Evolutionary conservation across 1,284 basidiomycete genomes (phyloP), one percentile per base, ranked within the genome.

Genomic region (Thecaphora frezii): DNA sequence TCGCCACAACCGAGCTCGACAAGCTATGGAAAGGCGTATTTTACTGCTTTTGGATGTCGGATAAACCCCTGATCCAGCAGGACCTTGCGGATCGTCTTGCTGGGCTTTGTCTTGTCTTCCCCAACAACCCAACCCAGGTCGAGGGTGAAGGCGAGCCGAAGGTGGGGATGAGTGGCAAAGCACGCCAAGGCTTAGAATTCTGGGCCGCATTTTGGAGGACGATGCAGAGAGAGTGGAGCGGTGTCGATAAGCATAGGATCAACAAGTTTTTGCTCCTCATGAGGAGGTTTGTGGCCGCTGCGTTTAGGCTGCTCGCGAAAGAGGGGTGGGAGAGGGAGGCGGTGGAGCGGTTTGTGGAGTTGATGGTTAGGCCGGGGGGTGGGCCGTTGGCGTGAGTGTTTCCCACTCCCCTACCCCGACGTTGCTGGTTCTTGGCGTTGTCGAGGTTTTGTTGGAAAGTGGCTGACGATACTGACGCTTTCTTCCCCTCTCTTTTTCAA

Each of bases 41-140:
- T 81, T 97, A 97, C 80, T 97, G 76, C 53, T 97, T 94, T 81
- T 98, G 93, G 93, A 97, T 97, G 93, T 97, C 92, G 3, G 94
- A 98, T 82, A 98, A 98, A 79, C 93, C 94, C 7, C 83, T 94
- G 3, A 88, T 98, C 5, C 94, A 98, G 78, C 96, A 98, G 80
- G 87, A 87, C 3, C 85, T 98, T 8, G 92, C 94, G 0, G 82
- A 84, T 10, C 90, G 94, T 71, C 82, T 98, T 23, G 87, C 94
- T 12, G 86, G 91, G 55, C 83, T 97, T 33, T 62, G 77, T 2
- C 66, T 76, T 0, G 44, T 60, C n/a, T 57, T 54, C 16, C 40
- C 49, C 21, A 49, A 46, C 24, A 33, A 42, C n/a, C n/a, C n/a
- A 28, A 28, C 7, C 24, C 14, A 36, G 22, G 26, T 12, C 9